Evolutionary conservation across 805 yeast genomes (phyloP).

Genomic region (Saccharomycopsis schoenii): DNA sequence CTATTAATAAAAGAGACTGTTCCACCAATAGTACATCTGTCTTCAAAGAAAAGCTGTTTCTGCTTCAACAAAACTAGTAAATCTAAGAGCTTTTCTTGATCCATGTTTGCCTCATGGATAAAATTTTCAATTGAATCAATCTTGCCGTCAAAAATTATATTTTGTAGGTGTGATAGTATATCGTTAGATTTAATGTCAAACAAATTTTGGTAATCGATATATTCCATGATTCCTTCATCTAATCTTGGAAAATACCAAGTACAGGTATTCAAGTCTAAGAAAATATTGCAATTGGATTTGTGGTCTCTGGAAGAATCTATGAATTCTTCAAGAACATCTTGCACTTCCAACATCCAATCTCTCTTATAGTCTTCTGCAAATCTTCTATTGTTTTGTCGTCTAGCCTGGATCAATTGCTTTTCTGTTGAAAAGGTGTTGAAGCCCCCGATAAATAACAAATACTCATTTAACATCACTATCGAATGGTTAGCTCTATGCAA

Average conservation of each 20-base stretch:
- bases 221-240: neutral
- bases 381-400: neutral
- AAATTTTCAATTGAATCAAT: neutral
- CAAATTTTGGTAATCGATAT: neutral
- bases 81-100: neutral
- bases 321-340: conserved; percentile 3
- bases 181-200: neutral
- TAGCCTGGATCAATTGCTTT: conserved; percentile 1
- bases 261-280: conserved; percentile 8
- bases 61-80: neutral
- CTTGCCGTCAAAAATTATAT: neutral
- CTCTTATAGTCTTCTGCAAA: neutral
- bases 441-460: conserved; percentile 7
- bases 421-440: neutral
- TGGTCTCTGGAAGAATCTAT: neutral
- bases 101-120: neutral
- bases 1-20: conserved; percentile 3
- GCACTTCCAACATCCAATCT: conserved; percentile 7
- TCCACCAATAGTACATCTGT: conserved; percentile 4
- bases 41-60: neutral
- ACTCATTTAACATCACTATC: conserved; percentile 9
- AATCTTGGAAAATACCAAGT: conserved; percentile 7
- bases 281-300: conserved; percentile 1
- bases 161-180: neutral
- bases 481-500: conserved; percentile 8